These are phyloP conservation scores for Aspergillus bridgeri DNA, from an alignment of 495 filamentous ascomycete genomes.

Conservation along the genomic window DNA sequence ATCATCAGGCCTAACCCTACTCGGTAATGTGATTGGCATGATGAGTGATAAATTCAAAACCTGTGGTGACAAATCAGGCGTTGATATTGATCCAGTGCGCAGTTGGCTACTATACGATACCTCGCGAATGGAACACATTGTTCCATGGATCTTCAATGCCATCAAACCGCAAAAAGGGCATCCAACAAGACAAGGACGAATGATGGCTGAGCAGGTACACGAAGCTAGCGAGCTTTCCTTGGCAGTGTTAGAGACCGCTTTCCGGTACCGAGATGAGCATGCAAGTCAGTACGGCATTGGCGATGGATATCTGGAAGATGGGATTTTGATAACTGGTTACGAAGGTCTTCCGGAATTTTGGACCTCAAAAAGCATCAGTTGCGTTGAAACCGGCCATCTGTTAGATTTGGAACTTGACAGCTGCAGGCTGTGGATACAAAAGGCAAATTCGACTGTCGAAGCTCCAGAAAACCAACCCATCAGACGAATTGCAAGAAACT, in stretches of 20 bases:
- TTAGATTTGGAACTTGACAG: conserved; percentile 45
- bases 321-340: conserved; percentile 59
- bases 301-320: conserved; percentile 60
- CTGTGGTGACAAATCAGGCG: conserved; percentile 44
- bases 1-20: conserved; percentile 48
- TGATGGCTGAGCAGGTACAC: conserved; percentile 53
- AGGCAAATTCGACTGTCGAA: conserved; percentile 27
- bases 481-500: conserved; percentile 49
- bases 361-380: conserved; percentile 57
- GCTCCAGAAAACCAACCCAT: conserved; percentile 33
- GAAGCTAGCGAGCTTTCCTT: conserved; percentile 81
- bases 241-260: conserved; percentile 66
- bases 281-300: conserved; percentile 66
- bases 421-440: conserved; percentile 39
- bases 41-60: conserved; percentile 71
- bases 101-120: conserved; percentile 82
- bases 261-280: conserved; percentile 66
- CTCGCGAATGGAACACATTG: conserved; percentile 65
- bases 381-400: conserved; percentile 49
- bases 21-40: conserved; percentile 63
- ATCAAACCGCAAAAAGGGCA: conserved; percentile 56
- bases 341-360: conserved; percentile 71
- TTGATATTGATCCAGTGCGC: conserved; percentile 67
- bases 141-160: conserved; percentile 70
- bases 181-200: conserved; percentile 28